Evolutionary conservation across 306 rosid genomes (phyloP), one percentile per base, ranked within the genome.

Genomic region (Vigna nakashimae): DNA sequence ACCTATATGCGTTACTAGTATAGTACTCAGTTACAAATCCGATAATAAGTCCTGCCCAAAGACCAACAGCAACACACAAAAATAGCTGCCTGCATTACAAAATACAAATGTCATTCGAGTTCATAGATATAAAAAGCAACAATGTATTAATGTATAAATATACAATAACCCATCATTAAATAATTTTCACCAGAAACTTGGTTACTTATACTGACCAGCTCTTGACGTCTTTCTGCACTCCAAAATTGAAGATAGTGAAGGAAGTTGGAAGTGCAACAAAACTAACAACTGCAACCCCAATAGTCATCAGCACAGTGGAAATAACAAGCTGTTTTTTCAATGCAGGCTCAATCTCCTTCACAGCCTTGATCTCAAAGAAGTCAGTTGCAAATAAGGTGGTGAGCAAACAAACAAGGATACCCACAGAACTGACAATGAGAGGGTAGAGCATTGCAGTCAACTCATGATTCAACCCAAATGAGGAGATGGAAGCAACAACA

Each of bases 1-100:
- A 92, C 99, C 99, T 91, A 80, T 92, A 95, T 7, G 99, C 98
- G 88, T 95, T 92, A 86, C 96, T 95, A 48, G 99, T 95, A 68
- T 86, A 89, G 71, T 95, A 91, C 89, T 95, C 98, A 0, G 98
- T 95, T 22, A 92, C 97, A 76, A 95, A 91, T 64, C 99, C 99
- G 20, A 95, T 95, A 65, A 95, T 88, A 50, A 92, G 98, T 45
- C 99, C 98, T 77, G 94, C 99, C 98, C 97, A 95, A 32, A 95
- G 87, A 81, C 99, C 99, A 69, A 95, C 97, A 26, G 92, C 87
- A 55, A 92, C 98, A 48, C 99, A 95, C 69, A 95, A 72, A 81
- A 91, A 91, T 69, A 95, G 87, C 76, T 95, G 91, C 99, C 97
- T 95, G 97, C 91, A 79, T 72, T 64, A 34, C 57, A 38, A 82